A percentile compares a stretch with the other conserved stretches of the same genome.
Conservation (phyloP, 1,139 yeast genomes). For the Scheffersomyces stambukii region DNA sequence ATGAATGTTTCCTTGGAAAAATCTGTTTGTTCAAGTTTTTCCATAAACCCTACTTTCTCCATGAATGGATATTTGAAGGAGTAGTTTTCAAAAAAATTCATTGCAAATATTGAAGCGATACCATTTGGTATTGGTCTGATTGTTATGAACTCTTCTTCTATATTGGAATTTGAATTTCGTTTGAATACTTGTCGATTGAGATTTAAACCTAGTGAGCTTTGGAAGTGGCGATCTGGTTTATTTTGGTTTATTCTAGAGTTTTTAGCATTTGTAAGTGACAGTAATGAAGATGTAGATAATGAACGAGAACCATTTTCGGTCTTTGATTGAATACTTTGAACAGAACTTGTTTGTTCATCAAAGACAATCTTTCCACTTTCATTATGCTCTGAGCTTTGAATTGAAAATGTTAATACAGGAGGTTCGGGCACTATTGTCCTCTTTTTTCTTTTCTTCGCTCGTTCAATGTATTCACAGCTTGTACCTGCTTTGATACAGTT, state of each 20-base stretch:
- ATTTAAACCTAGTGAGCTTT: too few relatives aligned
- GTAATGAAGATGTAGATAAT: constrained; percentile 16
- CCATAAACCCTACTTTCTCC: constrained; percentile 17
- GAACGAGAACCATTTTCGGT: constrained; percentile 8
- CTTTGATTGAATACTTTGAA: neutral
- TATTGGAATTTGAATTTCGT: too few relatives aligned
- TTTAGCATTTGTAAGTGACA: too few relatives aligned
- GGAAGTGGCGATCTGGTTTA: too few relatives aligned
- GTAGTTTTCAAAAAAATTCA: constrained; percentile 36
- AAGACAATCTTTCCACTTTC: neutral
- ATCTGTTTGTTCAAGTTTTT: constrained; percentile 21
- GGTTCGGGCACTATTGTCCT: too few relatives aligned
- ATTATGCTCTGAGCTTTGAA: too few relatives aligned
- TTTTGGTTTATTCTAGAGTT: too few relatives aligned
- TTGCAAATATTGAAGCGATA: constrained; percentile 28
- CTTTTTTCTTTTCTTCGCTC: constrained; percentile 25
- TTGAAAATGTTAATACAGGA: too few relatives aligned
- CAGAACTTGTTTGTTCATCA: constrained; percentile 4
- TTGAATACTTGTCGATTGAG: too few relatives aligned
- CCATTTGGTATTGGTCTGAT: constrained; percentile 26
- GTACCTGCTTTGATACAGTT: constrained; percentile 33
- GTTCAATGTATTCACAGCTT: constrained; percentile 34
- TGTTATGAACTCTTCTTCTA: constrained; percentile 35
- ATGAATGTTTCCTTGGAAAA: constrained; percentile 35
- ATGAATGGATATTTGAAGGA: constrained; percentile 35